These are phyloP conservation scores for Citrus mangshanensis DNA, from an alignment of 345 rosid species.

Conservation along the genomic window DNA sequence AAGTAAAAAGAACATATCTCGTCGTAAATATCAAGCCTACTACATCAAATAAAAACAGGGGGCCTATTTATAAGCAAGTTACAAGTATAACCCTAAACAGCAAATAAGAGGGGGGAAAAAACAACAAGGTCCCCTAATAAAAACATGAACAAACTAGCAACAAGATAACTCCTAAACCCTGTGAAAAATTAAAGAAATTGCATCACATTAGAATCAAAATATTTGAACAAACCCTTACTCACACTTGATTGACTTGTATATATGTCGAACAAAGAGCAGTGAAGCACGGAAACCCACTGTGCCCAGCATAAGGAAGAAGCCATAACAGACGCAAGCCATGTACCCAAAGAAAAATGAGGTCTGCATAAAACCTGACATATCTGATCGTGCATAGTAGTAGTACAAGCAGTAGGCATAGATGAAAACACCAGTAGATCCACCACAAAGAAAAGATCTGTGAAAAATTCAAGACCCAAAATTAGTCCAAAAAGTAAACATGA, in stretches of 20 bases:
- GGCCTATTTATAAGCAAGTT: not conserved
- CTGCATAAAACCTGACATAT: constrained; percentile 90
- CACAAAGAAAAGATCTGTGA: constrained; percentile 71
- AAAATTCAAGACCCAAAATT: constrained; percentile 1
- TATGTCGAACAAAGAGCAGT: constrained; percentile 69
- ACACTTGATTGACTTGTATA: constrained; percentile 75
- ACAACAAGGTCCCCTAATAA: not conserved
- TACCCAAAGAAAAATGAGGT: constrained; percentile 85
- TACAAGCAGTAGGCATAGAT: constrained; percentile 76
- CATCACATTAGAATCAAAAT: too few species aligned
- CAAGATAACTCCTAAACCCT: not conserved
- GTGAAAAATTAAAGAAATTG: too few species aligned
- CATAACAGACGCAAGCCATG: constrained; percentile 87
- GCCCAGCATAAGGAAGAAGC: constrained; percentile 87
- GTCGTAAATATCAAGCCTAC: not conserved
- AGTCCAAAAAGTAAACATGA: not conserved
- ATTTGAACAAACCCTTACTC: constrained; percentile 37
- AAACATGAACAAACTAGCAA: not conserved
- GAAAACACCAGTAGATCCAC: constrained; percentile 79
- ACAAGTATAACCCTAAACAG: not conserved
- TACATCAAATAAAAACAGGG: not conserved
- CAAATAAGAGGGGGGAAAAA: too few species aligned
- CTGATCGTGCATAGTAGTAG: constrained; percentile 70
- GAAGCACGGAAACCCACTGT: constrained; percentile 75
- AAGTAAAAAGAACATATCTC: not conserved